Evolutionary conservation across 2,329 filamentous ascomycete species (phyloP).

Genomic region (Sarocladium strictum): DNA sequence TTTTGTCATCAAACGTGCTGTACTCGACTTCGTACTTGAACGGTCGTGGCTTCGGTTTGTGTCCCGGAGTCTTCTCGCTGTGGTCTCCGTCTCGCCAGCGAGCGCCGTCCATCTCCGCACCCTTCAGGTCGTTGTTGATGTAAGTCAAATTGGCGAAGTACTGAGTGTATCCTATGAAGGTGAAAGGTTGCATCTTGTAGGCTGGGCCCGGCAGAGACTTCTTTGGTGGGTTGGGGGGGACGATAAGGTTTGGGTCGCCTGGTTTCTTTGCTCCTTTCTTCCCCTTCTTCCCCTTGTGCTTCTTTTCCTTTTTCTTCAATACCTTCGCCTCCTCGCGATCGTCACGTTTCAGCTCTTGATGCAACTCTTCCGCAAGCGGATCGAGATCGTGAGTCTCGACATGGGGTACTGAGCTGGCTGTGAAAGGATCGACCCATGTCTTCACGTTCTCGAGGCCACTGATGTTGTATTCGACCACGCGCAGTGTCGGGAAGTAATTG

Average conservation of each 20-base stretch:
- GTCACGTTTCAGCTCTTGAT: constrained; percentile 7
- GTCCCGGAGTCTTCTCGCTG: constrained; percentile 46
- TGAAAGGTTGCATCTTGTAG: constrained; percentile 79
- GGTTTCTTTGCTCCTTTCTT: constrained; percentile 42
- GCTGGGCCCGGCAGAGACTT: constrained; percentile 75
- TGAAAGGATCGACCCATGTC: constrained; percentile 31
- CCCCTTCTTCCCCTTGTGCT: constrained; percentile 38
- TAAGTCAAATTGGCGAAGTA: constrained; percentile 92
- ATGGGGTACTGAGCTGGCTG: background rate
- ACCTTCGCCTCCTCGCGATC: constrained; percentile 13
- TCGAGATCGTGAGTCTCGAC: constrained; percentile 10
- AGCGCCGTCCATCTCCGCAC: constrained; percentile 23
- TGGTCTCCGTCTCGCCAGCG: constrained; percentile 62
- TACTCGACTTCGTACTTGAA: constrained; percentile 83
- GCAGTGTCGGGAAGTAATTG: constrained; percentile 82
- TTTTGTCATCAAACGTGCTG: constrained; percentile 68
- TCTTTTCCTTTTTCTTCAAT: constrained; percentile 22
- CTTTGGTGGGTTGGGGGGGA: constrained; percentile 69
- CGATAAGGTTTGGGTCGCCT: constrained; percentile 53
- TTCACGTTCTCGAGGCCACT: constrained; percentile 59
- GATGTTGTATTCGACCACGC: constrained; percentile 94
- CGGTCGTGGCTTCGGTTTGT: constrained; percentile 49
- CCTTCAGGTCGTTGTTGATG: constrained; percentile 67
- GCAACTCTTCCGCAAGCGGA: constrained; percentile 18
- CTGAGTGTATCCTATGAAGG: constrained; percentile 75